phyloP scores from a whole-genome alignment of 495 filamentous ascomycete genomes.

The Penicillium parvum region DNA sequence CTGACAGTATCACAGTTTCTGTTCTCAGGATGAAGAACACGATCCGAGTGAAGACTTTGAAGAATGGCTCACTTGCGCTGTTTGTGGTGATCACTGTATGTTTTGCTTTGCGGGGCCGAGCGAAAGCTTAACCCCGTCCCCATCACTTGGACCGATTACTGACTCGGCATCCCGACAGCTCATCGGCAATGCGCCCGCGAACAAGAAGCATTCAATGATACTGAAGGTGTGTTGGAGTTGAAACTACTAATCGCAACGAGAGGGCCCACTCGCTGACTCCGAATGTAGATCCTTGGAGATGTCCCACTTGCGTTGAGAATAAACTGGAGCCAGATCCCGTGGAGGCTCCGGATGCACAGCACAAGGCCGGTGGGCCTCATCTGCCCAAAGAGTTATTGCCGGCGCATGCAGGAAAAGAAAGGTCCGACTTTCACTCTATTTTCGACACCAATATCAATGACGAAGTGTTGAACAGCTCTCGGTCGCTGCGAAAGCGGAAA shows the following conservation, averaged over 20 bases:
- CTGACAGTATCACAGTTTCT: slow-evolving; percentile 55
- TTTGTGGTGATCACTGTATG: slow-evolving; percentile 88
- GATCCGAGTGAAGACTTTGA: slow-evolving; percentile 88
- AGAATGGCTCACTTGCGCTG: slow-evolving; percentile 69
- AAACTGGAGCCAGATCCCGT: slow-evolving; percentile 50
- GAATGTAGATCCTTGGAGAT: slow-evolving; percentile 64
- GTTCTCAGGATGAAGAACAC: slow-evolving; percentile 75
- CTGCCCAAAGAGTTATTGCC: slow-evolving; percentile 73
- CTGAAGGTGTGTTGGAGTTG: slow-evolving; percentile 54
- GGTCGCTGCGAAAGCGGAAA: slow-evolving; percentile 84
- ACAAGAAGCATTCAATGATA: slow-evolving; percentile 63
- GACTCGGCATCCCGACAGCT: slow-evolving; percentile 46
- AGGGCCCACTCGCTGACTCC: slow-evolving; percentile 18
- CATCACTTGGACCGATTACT: slow-evolving; percentile 30
- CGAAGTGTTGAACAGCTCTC: slow-evolving; percentile 79
- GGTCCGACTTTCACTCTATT: slow-evolving; percentile 79
- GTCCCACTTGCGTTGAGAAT: slow-evolving; percentile 68
- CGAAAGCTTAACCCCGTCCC: slow-evolving; percentile 22
- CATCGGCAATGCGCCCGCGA: slow-evolving; percentile 91
- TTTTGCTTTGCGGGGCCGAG: slow-evolving; percentile 29
- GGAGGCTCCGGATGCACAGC: slow-evolving; percentile 38
- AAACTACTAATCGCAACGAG: not conserved
- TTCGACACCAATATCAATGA: slow-evolving; percentile 74
- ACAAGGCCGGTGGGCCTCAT: slow-evolving; percentile 45
- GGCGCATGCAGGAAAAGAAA: slow-evolving; percentile 60